phyloP scores from a whole-genome alignment of 148 eudicot species.

The Hydrangea macrophylla region DNA sequence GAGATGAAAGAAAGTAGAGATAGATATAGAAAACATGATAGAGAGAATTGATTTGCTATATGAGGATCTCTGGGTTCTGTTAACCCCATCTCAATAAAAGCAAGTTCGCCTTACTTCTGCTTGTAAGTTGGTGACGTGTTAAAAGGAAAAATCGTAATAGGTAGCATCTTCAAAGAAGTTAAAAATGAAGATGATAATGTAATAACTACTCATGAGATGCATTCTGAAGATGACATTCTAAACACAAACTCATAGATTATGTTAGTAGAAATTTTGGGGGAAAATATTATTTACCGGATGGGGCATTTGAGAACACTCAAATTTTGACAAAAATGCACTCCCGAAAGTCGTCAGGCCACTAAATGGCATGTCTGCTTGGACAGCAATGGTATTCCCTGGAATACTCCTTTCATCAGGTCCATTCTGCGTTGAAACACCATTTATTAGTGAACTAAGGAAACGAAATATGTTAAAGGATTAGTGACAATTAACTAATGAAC shows the following conservation, averaged over 20 bases:
- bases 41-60: too few relatives aligned
- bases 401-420: conserved; percentile 99
- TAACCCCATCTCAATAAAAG: too few relatives aligned
- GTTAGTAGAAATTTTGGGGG: neutral
- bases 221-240: too few relatives aligned
- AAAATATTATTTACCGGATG: conserved; percentile 72
- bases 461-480: neutral
- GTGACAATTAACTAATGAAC: neutral
- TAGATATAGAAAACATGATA: too few relatives aligned
- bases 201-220: neutral
- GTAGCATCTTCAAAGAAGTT: too few relatives aligned
- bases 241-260: too few relatives aligned
- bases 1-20: too few relatives aligned
- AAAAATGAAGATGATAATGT: too few relatives aligned
- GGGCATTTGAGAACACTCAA: conserved; percentile 98
- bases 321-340: conserved; percentile 88
- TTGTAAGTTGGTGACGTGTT: too few relatives aligned
- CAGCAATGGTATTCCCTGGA: conserved; percentile 97
- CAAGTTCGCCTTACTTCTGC: too few relatives aligned
- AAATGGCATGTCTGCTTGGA: conserved; percentile 98
- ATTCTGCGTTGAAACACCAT: conserved; percentile 39
- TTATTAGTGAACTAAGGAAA: conserved; percentile 9
- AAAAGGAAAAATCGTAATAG: too few relatives aligned
- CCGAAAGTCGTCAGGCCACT: conserved; percentile 87
- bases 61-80: too few relatives aligned